A percentile compares a stretch with the other conserved stretches of the same genome.
Conservation (phyloP, 2,329 filamentous ascomycete genomes). For the Incumbomyces delicatus region DNA sequence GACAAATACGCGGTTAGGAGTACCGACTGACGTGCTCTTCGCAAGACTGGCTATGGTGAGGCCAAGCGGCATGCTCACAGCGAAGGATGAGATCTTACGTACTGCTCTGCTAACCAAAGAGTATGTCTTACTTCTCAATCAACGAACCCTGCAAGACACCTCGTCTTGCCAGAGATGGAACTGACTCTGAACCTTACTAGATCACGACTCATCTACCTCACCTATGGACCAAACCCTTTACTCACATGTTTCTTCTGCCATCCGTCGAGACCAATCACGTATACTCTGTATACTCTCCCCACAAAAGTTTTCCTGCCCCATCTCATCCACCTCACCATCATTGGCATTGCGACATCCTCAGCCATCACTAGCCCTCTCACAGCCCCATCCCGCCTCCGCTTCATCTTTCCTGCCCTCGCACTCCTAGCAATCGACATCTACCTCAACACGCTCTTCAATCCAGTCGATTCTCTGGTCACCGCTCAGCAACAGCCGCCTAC, state of each 20-base stretch:
- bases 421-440: constrained; percentile 58
- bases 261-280: constrained; percentile 57
- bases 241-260: constrained; percentile 73
- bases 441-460: constrained; percentile 54
- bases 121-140: constrained; percentile 38
- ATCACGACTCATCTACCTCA: constrained; percentile 63
- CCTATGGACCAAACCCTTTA: constrained; percentile 67
- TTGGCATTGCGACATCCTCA: constrained; percentile 65
- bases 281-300: constrained; percentile 72
- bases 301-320: constrained; percentile 62
- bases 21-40: constrained; percentile 76
- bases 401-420: constrained; percentile 56
- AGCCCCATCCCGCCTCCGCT: constrained; percentile 27
- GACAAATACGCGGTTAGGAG: constrained; percentile 74
- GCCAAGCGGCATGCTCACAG: constrained; percentile 33
- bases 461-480: constrained; percentile 23
- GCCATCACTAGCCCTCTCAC: constrained; percentile 51
- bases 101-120: constrained; percentile 60
- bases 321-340: constrained; percentile 60
- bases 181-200: constrained; percentile 5
- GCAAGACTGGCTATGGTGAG: constrained; percentile 51
- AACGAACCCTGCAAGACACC: too few species aligned
- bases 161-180: not conserved
- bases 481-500: constrained; percentile 27
- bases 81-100: constrained; percentile 55